These are phyloP conservation scores for Pleurostoma richardsiae DNA, from an alignment of 2,329 filamentous ascomycete genomes.

Conservation along the genomic window DNA sequence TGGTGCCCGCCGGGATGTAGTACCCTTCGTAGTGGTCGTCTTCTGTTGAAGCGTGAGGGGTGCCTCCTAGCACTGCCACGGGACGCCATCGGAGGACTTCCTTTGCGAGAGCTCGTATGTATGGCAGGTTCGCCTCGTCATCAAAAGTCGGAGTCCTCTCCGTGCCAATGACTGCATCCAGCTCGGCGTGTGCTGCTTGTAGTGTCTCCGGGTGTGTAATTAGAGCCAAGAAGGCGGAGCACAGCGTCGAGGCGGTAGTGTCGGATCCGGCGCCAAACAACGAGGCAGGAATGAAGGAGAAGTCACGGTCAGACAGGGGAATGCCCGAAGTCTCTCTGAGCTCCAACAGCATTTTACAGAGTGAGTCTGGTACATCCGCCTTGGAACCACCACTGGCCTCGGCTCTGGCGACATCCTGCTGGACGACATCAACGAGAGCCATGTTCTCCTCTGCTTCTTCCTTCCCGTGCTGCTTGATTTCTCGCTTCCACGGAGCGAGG, in stretches of 20 bases:
- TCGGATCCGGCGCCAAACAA: constrained; percentile 44
- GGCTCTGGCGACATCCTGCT: constrained; percentile 27
- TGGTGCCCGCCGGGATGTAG: constrained; percentile 41
- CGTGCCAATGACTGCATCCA: constrained; percentile 29
- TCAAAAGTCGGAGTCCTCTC: constrained; percentile 22
- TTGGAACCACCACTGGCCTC: constrained; percentile 15
- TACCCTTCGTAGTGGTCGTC: constrained; percentile 44
- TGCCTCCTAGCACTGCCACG: constrained; percentile 33
- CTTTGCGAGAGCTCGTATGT: constrained; percentile 22
- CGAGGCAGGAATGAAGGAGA: constrained; percentile 32
- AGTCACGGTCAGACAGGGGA: constrained; percentile 31
- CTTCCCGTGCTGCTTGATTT: constrained; percentile 29
- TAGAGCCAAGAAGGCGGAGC: constrained; percentile 40
- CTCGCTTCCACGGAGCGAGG: constrained; percentile 41
- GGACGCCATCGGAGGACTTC: constrained; percentile 31
- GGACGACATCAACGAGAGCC: constrained; percentile 31
- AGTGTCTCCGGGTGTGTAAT: constrained; percentile 38
- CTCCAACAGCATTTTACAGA: constrained; percentile 37
- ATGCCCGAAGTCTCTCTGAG: constrained; percentile 28
- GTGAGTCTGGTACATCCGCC: constrained; percentile 29
- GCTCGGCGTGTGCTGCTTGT: constrained; percentile 32
- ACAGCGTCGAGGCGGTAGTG: constrained; percentile 41
- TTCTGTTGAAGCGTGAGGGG: constrained; percentile 40
- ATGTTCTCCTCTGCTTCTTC: constrained; percentile 34
- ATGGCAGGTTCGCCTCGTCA: constrained; percentile 22